phyloP scores from a whole-genome alignment of 2,329 filamentous ascomycete species.

The Leptographium galeiforme region DNA sequence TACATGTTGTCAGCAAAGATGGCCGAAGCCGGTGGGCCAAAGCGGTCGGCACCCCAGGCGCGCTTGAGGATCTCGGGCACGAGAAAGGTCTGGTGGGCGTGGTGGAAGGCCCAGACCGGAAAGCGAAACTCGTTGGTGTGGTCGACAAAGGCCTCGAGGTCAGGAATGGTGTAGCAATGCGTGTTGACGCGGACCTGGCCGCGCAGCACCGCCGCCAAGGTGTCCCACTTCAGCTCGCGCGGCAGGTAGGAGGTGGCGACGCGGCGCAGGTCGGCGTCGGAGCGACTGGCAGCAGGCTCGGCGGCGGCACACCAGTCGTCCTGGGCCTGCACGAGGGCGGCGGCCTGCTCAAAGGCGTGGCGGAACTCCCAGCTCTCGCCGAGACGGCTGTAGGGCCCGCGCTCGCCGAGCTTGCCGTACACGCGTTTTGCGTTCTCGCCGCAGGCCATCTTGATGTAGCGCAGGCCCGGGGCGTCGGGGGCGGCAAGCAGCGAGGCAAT shows the following conservation, averaged over 20 bases:
- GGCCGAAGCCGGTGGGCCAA: constrained; percentile 12
- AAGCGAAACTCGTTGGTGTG: constrained; percentile 63
- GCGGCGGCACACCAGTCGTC: constrained; percentile 51
- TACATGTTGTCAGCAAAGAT: constrained; percentile 56
- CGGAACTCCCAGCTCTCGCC: constrained; percentile 59
- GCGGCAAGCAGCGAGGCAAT: constrained; percentile 52
- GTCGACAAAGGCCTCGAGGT: constrained; percentile 55
- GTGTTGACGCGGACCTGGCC: constrained; percentile 58
- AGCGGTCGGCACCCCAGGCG: constrained; percentile 29
- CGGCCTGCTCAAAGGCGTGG: constrained; percentile 52
- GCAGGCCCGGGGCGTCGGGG: constrained; percentile 44
- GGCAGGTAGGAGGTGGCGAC: constrained; percentile 45
- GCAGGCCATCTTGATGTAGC: constrained; percentile 68
- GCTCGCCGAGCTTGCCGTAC: constrained; percentile 40
- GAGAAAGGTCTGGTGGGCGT: constrained; percentile 53
- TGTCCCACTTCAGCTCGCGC: constrained; percentile 49
- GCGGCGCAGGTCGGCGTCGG: constrained; percentile 31
- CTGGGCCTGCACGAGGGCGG: constrained; percentile 41
- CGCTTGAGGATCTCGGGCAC: constrained; percentile 51
- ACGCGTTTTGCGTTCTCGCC: constrained; percentile 55
- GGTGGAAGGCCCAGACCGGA: constrained; percentile 52
- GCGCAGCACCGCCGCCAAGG: constrained; percentile 46
- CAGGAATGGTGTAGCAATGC: constrained; percentile 58
- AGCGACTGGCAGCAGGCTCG: constrained; percentile 43
- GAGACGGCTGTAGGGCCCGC: constrained; percentile 45